phyloP scores from a whole-genome alignment of 1,139 yeast genomes.

The Kluyveromyces sp. region DNA sequence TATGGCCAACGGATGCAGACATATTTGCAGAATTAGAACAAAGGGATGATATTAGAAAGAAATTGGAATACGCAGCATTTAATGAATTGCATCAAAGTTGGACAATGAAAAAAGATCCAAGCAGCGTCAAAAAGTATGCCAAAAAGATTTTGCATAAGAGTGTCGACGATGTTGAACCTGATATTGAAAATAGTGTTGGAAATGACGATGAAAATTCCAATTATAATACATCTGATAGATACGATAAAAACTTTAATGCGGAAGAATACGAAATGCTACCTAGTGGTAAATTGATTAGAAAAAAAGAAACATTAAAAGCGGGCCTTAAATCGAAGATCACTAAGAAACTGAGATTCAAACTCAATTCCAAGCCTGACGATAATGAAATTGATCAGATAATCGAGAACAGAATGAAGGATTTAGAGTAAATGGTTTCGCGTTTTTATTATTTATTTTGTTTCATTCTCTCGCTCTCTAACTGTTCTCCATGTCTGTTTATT shows the following conservation, averaged over 20 bases:
- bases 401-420: constrained; percentile 42
- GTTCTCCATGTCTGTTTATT: too few relatives aligned
- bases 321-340: constrained; percentile 21
- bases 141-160: constrained; percentile 11
- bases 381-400: constrained; percentile 57
- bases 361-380: constrained; percentile 31
- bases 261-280: constrained; percentile 51
- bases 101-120: constrained; percentile 45
- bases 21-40: constrained; percentile 71
- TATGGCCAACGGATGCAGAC: constrained; percentile 70
- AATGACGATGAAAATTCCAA: constrained; percentile 7
- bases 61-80: constrained; percentile 66
- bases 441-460: background rate
- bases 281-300: constrained; percentile 55
- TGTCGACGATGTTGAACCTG: too few relatives aligned
- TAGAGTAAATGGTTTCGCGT: constrained; percentile 22
- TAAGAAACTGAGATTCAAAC: constrained; percentile 31
- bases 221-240: constrained; percentile 10
- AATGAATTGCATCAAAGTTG: constrained; percentile 75
- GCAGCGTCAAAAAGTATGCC: constrained; percentile 23
- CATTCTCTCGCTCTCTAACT: too few relatives aligned
- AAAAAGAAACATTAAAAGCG: constrained; percentile 24
- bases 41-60: constrained; percentile 55
- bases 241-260: constrained; percentile 22
- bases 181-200: constrained; percentile 6